Conservation (phyloP, 2,329 filamentous ascomycete species). For the Boeremia lycopersici region DNA sequence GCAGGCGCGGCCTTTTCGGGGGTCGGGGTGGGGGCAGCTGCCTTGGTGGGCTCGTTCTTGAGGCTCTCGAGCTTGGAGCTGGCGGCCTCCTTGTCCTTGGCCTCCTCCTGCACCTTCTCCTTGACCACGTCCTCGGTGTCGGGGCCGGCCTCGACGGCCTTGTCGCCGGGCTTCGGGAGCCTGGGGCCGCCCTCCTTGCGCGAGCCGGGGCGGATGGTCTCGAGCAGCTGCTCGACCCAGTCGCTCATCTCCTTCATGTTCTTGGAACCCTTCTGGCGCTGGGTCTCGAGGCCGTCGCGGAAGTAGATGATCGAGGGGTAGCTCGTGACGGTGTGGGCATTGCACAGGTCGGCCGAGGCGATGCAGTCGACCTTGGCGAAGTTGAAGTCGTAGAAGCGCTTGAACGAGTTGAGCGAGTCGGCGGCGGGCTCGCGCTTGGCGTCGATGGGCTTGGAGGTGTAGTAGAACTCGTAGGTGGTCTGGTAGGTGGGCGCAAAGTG, state of each 20-base stretch:
- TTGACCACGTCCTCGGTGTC: conserved; percentile 45
- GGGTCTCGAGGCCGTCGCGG: conserved; percentile 74
- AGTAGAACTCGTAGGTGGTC: conserved; percentile 93
- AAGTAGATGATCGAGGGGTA: conserved; percentile 82
- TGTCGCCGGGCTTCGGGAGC: conserved; percentile 73
- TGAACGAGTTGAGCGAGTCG: conserved; percentile 69
- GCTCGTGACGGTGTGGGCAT: conserved; percentile 66
- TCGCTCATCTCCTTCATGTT: conserved; percentile 69
- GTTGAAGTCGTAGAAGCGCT: conserved; percentile 84
- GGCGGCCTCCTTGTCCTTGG: conserved; percentile 19
- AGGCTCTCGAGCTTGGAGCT: conserved; percentile 15
- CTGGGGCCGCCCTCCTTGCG: conserved; percentile 70
- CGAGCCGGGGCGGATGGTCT: conserved; percentile 79
- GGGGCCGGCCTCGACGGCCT: conserved; percentile 51
- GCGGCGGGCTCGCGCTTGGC: conserved; percentile 55
- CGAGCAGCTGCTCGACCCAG: conserved; percentile 77
- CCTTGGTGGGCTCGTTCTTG: conserved; percentile 33
- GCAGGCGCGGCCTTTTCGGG: conserved; percentile 32
- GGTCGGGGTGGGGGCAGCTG: conserved; percentile 27
- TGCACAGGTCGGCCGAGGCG: conserved; percentile 79
- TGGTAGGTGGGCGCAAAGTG: conserved; percentile 84
- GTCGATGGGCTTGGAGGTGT: conserved; percentile 75
- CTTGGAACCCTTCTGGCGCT: conserved; percentile 70
- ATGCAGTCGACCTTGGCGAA: conserved; percentile 88
- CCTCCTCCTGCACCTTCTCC: conserved; percentile 38